Evolutionary conservation across 75 land plant species (phyloP).

Genomic region (Azolla pinnata): DNA sequence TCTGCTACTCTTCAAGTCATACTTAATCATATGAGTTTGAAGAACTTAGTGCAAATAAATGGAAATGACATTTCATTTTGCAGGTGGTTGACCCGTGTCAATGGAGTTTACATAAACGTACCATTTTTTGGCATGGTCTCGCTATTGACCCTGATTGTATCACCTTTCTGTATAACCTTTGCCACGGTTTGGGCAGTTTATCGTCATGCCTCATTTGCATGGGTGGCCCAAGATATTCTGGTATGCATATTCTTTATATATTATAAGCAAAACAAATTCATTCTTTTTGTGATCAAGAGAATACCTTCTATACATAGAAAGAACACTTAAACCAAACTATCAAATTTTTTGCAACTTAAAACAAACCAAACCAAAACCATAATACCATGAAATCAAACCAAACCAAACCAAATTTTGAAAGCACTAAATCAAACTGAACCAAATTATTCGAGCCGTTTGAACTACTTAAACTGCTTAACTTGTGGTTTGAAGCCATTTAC

Average conservation of each 20-base stretch:
- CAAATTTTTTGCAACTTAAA: too few relatives aligned
- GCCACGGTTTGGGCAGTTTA: slow-evolving; percentile 84
- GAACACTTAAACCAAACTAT: too few relatives aligned
- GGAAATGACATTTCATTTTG: slow-evolving; percentile 1
- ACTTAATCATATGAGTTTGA: background rate
- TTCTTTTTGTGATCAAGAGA: too few relatives aligned
- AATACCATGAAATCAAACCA: too few relatives aligned
- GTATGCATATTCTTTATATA: slow-evolving; percentile 35
- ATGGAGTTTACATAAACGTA: slow-evolving; percentile 48
- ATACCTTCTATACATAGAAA: too few relatives aligned
- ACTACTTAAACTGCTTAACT: too few relatives aligned
- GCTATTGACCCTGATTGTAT: slow-evolving; percentile 52
- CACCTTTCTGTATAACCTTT: slow-evolving; percentile 83
- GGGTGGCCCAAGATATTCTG: slow-evolving; percentile 96
- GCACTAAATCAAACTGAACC: too few relatives aligned
- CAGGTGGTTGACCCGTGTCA: slow-evolving; percentile 78
- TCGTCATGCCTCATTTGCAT: slow-evolving; percentile 64
- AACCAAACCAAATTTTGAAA: too few relatives aligned
- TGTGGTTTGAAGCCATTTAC: too few relatives aligned
- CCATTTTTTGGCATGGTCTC: slow-evolving; percentile 80
- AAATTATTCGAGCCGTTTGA: too few relatives aligned
- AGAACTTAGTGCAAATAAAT: background rate
- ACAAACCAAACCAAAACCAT: too few relatives aligned
- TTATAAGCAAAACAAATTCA: too few relatives aligned
- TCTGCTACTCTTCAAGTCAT: slow-evolving; percentile 3